These are phyloP conservation scores for Samsoniella hepiali DNA, from an alignment of 2,329 filamentous ascomycete species.

Conservation along the genomic window DNA sequence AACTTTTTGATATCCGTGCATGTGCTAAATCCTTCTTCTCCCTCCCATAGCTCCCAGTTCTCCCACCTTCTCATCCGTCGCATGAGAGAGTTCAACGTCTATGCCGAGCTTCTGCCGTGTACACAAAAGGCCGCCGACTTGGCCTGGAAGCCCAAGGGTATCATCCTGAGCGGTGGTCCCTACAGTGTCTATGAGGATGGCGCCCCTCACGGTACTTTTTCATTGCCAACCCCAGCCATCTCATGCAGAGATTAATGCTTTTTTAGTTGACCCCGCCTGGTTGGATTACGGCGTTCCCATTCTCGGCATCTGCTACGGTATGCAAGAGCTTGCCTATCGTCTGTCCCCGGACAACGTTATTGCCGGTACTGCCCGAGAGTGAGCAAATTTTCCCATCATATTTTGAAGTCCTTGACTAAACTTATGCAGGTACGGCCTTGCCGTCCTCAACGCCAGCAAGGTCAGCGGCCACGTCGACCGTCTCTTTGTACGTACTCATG, in stretches of 20 bases:
- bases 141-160: constrained; percentile 74
- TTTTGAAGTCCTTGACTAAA: background rate
- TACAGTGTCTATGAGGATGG: constrained; percentile 76
- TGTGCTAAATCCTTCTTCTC: background rate
- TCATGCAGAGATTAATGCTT: constrained; percentile 36
- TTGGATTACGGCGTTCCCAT: constrained; percentile 70
- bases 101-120: constrained; percentile 84
- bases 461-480: constrained; percentile 64
- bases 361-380: constrained; percentile 22
- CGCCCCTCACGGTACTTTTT: constrained; percentile 48
- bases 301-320: constrained; percentile 39
- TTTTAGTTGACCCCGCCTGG: constrained; percentile 68
- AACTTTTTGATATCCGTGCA: background rate
- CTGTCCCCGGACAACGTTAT: constrained; percentile 59
- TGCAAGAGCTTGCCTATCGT: constrained; percentile 65
- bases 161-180: constrained; percentile 59
- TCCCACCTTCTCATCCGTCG: constrained; percentile 73
- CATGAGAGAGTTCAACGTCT: constrained; percentile 75
- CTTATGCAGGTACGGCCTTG: constrained; percentile 60
- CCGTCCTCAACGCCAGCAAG: constrained; percentile 60
- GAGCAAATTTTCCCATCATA: background rate
- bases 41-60: constrained; percentile 51
- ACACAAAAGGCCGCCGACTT: constrained; percentile 78
- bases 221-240: background rate
- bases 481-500: constrained; percentile 55